phyloP scores from a whole-genome alignment of 108 stramenopile genomes.

The Aurantiochytrium sp. region DNA sequence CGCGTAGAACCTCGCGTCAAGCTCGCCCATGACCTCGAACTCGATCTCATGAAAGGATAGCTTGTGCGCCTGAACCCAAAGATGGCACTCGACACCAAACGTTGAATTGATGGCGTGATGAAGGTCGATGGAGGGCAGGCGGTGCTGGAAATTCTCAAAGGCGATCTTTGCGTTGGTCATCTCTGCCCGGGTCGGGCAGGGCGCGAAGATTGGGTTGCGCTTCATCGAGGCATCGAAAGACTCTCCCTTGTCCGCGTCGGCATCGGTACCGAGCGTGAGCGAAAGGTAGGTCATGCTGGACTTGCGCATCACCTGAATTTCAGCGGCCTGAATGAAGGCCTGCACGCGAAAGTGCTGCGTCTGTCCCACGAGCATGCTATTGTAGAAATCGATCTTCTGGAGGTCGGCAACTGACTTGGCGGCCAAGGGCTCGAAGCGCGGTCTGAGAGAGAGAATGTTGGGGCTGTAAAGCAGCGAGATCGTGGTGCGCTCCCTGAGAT shows the following conservation, averaged over 20 bases:
- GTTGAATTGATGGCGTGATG: neutral
- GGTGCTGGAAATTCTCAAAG: neutral
- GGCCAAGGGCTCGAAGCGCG: neutral
- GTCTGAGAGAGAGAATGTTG: neutral
- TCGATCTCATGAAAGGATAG: neutral
- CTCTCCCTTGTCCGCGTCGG: neutral
- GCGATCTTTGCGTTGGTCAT: neutral
- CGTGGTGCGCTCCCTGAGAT: too few relatives aligned
- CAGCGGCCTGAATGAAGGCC: neutral
- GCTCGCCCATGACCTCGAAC: neutral
- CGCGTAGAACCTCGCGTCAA: neutral
- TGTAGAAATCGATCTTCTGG: neutral
- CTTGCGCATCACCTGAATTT: neutral
- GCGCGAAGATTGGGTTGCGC: neutral
- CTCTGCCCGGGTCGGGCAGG: neutral
- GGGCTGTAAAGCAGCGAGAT: too few relatives aligned
- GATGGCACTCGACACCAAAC: neutral
- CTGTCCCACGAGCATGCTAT: neutral
- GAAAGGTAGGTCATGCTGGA: neutral
- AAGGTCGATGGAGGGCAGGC: neutral
- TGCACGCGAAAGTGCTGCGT: neutral
- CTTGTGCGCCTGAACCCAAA: neutral
- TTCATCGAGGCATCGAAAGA: neutral
- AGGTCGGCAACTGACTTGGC: neutral
- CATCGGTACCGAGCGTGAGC: neutral